A percentile compares a stretch with the other conserved stretches of the same genome.
Conservation (phyloP, 2,329 filamentous ascomycete species). For the Allantophomopsis lycopodina region DNA sequence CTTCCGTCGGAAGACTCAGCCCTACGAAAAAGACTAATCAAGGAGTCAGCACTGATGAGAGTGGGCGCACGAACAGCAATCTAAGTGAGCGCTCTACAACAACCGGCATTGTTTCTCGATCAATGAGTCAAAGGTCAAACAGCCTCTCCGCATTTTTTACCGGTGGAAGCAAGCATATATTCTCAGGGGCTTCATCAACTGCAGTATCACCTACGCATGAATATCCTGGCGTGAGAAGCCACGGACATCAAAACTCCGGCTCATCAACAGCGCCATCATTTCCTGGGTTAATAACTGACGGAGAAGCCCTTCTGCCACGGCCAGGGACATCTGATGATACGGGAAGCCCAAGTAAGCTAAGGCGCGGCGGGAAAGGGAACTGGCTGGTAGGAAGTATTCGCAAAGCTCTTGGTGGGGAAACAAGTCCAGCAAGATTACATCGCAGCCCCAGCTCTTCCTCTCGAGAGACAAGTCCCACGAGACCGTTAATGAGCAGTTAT, state of each 20-base stretch:
- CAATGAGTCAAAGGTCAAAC: conserved; percentile 2
- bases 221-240: conserved; percentile 1
- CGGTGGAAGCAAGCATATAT: not conserved
- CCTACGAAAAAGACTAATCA: conserved; percentile 12
- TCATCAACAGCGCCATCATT: conserved; percentile 13
- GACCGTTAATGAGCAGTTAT: conserved; percentile 10
- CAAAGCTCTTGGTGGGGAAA: conserved; percentile 10
- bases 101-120: conserved; percentile 11
- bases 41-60: conserved; percentile 15
- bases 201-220: conserved; percentile 3
- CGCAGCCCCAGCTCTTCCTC: conserved; percentile 1
- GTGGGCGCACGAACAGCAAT: conserved; percentile 17
- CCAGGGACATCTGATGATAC: conserved; percentile 15
- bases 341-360: conserved; percentile 39
- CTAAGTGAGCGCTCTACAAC: conserved; percentile 17
- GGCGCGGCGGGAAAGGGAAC: conserved; percentile 8
- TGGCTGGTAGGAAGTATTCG: conserved; percentile 54
- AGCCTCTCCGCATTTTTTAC: conserved; percentile 2
- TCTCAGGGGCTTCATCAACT: conserved; percentile 4
- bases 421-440: not conserved
- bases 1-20: conserved; percentile 16
- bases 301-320: conserved; percentile 13
- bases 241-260: conserved; percentile 1
- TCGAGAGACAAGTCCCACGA: conserved; percentile 11
- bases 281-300: conserved; percentile 13